Conservation (phyloP, 2,329 filamentous ascomycete species). For the Diaporthe vaccinii region DNA sequence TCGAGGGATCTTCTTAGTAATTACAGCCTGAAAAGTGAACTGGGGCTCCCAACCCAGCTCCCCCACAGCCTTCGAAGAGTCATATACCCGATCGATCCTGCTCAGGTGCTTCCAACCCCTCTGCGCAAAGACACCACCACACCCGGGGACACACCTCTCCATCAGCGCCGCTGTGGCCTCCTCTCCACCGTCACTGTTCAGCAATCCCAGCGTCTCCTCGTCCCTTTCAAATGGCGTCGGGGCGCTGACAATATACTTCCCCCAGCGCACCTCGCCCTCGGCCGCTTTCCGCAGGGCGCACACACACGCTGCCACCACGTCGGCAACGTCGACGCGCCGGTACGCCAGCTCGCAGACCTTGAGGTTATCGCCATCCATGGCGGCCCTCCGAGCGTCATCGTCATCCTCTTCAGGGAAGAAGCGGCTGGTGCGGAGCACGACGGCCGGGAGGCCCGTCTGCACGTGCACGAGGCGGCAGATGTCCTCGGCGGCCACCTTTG, state of each 20-base stretch:
- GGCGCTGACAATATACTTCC: constrained; percentile 59
- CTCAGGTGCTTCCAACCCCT: constrained; percentile 54
- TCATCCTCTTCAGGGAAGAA: constrained; percentile 65
- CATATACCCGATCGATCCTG: constrained; percentile 61
- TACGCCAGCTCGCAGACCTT: constrained; percentile 63
- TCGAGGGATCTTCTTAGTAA: constrained; percentile 53
- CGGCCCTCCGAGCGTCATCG: constrained; percentile 54
- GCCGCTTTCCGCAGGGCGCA: constrained; percentile 54
- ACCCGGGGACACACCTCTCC: constrained; percentile 44
- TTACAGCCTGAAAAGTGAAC: constrained; percentile 55
- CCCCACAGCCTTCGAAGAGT: constrained; percentile 56
- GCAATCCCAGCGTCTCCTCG: constrained; percentile 49
- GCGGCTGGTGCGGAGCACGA: constrained; percentile 61
- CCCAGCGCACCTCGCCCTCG: constrained; percentile 50
- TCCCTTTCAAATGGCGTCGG: constrained; percentile 55
- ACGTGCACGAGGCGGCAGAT: constrained; percentile 58
- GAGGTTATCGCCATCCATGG: constrained; percentile 58
- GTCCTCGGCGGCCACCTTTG: constrained; percentile 63
- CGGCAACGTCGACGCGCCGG: constrained; percentile 58
- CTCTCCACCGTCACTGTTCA: constrained; percentile 51
- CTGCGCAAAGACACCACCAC: constrained; percentile 49
- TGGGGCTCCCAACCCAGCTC: constrained; percentile 58
- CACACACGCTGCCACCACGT: constrained; percentile 57
- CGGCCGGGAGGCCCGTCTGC: constrained; percentile 54
- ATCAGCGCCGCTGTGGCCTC: constrained; percentile 46